Evolutionary conservation across 2,329 filamentous ascomycete species (phyloP), one percentile per base, ranked within the genome.

Genomic region (Waltergamsia citrina): DNA sequence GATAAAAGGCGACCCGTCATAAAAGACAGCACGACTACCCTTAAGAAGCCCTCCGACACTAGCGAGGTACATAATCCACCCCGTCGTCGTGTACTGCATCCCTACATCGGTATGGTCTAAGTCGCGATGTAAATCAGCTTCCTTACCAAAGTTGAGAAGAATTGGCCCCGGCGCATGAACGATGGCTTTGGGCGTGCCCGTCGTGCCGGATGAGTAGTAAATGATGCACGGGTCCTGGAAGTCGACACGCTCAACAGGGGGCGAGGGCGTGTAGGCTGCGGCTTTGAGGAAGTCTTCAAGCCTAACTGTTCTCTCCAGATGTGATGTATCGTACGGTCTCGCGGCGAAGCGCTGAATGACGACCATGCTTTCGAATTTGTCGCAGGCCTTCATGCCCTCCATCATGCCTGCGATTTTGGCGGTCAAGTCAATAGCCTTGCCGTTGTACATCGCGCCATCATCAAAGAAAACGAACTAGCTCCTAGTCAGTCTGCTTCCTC

Each of bases 31-130:
- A 6, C 74, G 67, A 0, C 67, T 65, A 7, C 84, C 83, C 25
- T 66, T 58, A 2, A 81, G 45, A 7, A 90, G 62, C 4, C 66
- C 62, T 15, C 67, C 63, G 0, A 85, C 62, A 24, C 69, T 71
- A 3, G 65, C 59, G 7, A 87, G 61, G 50, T 90, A 92, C 85
- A 94, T 93, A 57, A 94, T 92, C 85, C 85, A 93, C 1, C 83
- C 81, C 0, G 81, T 86, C 0, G 77, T 81, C 1, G 77, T 75
- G 48, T 69, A 75, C 51, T 76, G 70, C 37, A 76, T 43, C 1
- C 54, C 49, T 2, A 73, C 61, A 28, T 56, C 59, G n/a, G 56
- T 48, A 0, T 59, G 44, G 0, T 42, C 49, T 4, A 57, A 37
- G 19, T 61, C 57, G 31, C 69, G 62, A 47, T 75, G 69, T 18